These are phyloP conservation scores for Chaetomiaceae sp. DNA, from an alignment of 2,329 filamentous ascomycete genomes.

Conservation along the genomic window DNA sequence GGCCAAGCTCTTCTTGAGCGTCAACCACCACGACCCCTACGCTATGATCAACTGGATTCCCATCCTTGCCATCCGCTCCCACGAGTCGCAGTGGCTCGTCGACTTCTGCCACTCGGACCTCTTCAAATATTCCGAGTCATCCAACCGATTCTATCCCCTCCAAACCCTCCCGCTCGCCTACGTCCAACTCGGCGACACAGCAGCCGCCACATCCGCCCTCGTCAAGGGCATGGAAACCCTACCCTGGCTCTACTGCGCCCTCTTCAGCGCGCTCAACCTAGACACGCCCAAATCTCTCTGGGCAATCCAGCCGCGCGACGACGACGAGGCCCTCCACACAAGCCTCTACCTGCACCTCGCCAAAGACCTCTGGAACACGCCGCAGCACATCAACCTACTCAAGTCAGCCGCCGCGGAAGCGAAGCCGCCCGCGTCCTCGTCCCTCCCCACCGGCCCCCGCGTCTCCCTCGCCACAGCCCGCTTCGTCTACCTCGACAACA, in stretches of 20 bases:
- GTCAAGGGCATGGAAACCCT: conserved; percentile 63
- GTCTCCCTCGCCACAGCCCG: conserved; percentile 56
- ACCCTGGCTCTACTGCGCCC: conserved; percentile 77
- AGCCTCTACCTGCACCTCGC: conserved; percentile 71
- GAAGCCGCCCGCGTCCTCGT: conserved; percentile 25
- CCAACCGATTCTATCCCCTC: conserved; percentile 52
- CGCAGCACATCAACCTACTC: conserved; percentile 64
- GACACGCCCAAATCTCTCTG: conserved; percentile 76
- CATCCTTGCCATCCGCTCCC: conserved; percentile 74
- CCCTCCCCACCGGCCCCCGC: conserved; percentile 34
- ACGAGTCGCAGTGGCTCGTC: conserved; percentile 71
- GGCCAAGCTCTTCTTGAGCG: conserved; percentile 74
- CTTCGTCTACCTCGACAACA: conserved; percentile 74
- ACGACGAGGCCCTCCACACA: conserved; percentile 63
- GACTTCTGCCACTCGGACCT: conserved; percentile 54
- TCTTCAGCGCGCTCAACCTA: conserved; percentile 77
- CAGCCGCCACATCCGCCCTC: conserved; percentile 61
- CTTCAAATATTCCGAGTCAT: conserved; percentile 33
- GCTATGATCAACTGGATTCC: conserved; percentile 77
- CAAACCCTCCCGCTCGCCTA: conserved; percentile 75
- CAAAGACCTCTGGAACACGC: conserved; percentile 82
- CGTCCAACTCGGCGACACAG: conserved; percentile 62
- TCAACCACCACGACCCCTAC: conserved; percentile 78
- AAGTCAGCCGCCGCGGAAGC: conserved; percentile 50
- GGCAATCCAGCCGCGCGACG: conserved; percentile 65